Evolutionary conservation across 2,329 filamentous ascomycete genomes (phyloP), one percentile per base, ranked within the genome.

Genomic region (Nemania sp.): DNA sequence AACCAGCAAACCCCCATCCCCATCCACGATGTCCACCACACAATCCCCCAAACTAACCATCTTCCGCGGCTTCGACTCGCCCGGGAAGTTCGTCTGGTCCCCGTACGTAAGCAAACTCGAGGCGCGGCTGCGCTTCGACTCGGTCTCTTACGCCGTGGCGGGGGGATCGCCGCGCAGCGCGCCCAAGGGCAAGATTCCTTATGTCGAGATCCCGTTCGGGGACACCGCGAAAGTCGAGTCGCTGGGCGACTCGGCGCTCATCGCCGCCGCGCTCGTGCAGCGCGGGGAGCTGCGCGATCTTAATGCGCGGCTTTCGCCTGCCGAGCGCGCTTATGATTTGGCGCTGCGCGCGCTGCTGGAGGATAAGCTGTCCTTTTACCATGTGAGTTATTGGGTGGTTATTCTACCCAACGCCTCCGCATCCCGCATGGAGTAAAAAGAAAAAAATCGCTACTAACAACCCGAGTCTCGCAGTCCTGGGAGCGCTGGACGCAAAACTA

Each of bases 41-140:
- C 19, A 6, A n/a, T 54, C 28, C 30, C 49, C 23, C 58, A 49
- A 3, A 44, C 54, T 75, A 36, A 79, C 70, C 6, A 56, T 86
- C 43, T 82, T 74, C 66, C 79, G 82, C 34, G 82, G 81, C 41
- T 79, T 73, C 53, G 68, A 70, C 26, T 64, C 69, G 2, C 54
- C 66, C 1, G 71, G 70, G 5, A 60, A 61, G 15, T 76, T 84
- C 61, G 74, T 77, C 45, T 84, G 80, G 80, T 86, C 83, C 0
- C 82, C 83, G 8, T 86, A 84, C 60, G 81, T 84, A 47, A 79
- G 71, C 39, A 87, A 87, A 65, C 72, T 86, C 46, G 84, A 88
- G 64, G 75, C 81, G 15, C 81, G 83, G 12, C 73, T 86, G 5
- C 82, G 84, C 12, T 76, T 84, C 59, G 74, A 75, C 2, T 65